Evolutionary conservation across 306 rosid genomes (phyloP).

Genomic region (Cicer bijugum): DNA sequence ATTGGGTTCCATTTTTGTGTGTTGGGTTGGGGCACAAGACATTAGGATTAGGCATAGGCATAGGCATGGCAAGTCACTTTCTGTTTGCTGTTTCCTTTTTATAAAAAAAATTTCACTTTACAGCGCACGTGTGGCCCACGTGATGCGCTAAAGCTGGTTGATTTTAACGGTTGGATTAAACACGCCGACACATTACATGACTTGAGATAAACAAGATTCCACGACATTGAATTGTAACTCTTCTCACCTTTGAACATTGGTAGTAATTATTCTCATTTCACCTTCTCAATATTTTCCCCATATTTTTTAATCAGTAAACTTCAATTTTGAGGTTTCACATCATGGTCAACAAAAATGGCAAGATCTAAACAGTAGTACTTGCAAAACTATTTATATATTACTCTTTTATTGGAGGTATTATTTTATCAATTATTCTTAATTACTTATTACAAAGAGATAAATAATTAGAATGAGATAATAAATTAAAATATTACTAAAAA

Average conservation of each 20-base stretch:
- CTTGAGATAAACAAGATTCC: conserved; percentile 25
- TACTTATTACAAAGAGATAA: no score
- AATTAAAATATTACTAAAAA: no score
- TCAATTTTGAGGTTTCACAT: not conserved
- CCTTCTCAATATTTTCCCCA: not conserved
- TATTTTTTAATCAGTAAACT: not conserved
- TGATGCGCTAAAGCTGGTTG: conserved; percentile 23
- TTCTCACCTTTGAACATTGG: not conserved
- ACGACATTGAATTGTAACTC: conserved; percentile 25
- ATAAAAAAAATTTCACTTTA: conserved; percentile 39
- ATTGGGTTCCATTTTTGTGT: conserved; percentile 8
- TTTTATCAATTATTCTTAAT: no score
- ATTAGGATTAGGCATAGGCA: conserved; percentile 32
- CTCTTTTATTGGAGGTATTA: no score
- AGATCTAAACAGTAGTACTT: not conserved
- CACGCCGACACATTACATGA: conserved; percentile 44
- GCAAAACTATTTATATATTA: not conserved
- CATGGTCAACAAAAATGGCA: not conserved
- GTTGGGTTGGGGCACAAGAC: conserved; percentile 22
- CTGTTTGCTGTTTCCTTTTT: conserved; percentile 36
- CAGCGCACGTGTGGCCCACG: conserved; percentile 59
- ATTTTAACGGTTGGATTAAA: conserved; percentile 39
- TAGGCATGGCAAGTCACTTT: conserved; percentile 37
- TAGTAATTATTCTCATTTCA: conserved; percentile 1
- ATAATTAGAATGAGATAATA: no score